Percentiles rank a stretch among this genome's conserved stretches.
These are phyloP conservation scores for Colletotrichum salicis DNA, from an alignment of 2,329 filamentous ascomycete species.

Conservation along the genomic window DNA sequence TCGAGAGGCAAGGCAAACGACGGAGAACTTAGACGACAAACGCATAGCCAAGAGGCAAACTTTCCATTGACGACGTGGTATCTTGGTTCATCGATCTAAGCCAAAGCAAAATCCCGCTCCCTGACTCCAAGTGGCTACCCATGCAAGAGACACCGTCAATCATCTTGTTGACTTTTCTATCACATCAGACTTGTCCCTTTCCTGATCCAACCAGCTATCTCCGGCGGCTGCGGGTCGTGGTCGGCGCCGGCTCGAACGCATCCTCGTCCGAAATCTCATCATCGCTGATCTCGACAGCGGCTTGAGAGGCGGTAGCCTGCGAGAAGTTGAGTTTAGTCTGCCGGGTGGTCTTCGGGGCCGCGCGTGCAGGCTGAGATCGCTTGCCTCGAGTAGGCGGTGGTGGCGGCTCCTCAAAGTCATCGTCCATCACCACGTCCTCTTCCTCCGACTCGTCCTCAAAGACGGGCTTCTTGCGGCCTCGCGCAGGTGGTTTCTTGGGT, in stretches of 20 bases:
- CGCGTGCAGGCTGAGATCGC: constrained; percentile 45
- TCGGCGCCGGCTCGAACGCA: constrained; percentile 65
- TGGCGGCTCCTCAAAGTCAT: constrained; percentile 55
- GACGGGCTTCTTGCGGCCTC: constrained; percentile 53
- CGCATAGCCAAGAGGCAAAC: neutral
- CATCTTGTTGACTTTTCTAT: neutral
- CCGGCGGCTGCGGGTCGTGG: constrained; percentile 40
- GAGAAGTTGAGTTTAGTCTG: constrained; percentile 65
- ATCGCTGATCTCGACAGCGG: constrained; percentile 69
- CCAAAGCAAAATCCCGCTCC: constrained; percentile 12
- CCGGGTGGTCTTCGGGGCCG: constrained; percentile 45
- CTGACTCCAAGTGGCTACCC: neutral
- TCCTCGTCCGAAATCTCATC: constrained; percentile 72
- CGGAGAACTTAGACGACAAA: neutral
- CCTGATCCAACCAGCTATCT: constrained; percentile 14
- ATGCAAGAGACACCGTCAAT: neutral
- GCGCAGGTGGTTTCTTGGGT: constrained; percentile 43
- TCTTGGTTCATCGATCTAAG: constrained; percentile 11
- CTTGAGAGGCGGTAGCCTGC: constrained; percentile 55
- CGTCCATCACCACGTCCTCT: constrained; percentile 64
- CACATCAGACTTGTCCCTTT: neutral
- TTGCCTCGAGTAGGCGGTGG: constrained; percentile 22
- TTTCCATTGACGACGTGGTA: constrained; percentile 1
- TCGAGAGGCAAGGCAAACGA: neutral
- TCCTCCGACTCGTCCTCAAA: constrained; percentile 53